Evolutionary conservation across 1,284 basidiomycete species (phyloP), one percentile per base, ranked within the genome.

Genomic region (Trichosporon sp.): DNA sequence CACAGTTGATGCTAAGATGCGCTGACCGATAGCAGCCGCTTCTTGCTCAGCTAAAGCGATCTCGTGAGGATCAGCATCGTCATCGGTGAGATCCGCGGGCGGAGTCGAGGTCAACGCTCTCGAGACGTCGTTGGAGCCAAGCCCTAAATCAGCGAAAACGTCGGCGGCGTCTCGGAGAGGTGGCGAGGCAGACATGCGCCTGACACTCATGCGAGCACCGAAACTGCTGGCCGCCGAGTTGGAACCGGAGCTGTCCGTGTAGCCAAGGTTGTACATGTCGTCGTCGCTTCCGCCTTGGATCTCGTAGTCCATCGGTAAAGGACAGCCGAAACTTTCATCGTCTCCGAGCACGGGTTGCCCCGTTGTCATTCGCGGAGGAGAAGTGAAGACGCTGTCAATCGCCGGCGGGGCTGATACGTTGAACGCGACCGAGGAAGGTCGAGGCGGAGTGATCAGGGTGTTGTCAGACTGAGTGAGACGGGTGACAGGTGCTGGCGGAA

Each of bases 1-100:
- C 23, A 69, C 37, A 4, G 68, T 68, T 11, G 64, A 59, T 2
- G 66, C 66, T 16, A 68, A 56, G 57, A 68, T 65, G 19, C 66
- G 66, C 52, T 65, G 64, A 1, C 66, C 66, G 31, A 68, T 65
- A 0, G 56, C 61, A 10, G 54, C 61, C 1, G 65, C 61, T 19
- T 66, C 61, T 14, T 37, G 58, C 37, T 62, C 61, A 1, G 61
- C 65, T n/a, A 25, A n/a, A 14, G 56, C 46, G 37, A 66, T 63
- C 46, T 66, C 65, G 1, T 52, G 33, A 2, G 49, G 33, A 21
- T 54, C 32, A 14, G 54, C 37, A 4, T 63, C 59, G 2, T 65
- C 61, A 11, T 54, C 49, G 5, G 16, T 27, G 49, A 54, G 27
- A n/a, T 61, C 49, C 2, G 61, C 58, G 9, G 44, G 10, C 27